Evolutionary conservation across 2,329 filamentous ascomycete genomes (phyloP), one percentile per base, ranked within the genome.

Genomic region (Colletotrichum scovillei): DNA sequence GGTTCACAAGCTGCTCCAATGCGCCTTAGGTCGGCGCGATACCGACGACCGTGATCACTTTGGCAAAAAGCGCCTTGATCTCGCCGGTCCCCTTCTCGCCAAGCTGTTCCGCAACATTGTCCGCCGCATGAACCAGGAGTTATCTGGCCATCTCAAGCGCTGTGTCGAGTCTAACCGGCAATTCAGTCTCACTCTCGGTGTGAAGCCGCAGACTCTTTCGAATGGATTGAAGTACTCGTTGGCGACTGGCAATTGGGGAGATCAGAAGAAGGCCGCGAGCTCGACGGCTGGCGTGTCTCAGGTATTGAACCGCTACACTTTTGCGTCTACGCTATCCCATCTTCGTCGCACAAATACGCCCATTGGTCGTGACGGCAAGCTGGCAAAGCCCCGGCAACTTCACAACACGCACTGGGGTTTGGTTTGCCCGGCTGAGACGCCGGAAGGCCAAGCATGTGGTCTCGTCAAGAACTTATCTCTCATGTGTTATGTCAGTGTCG

Each of bases 401-500:
- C 97, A 99, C 87, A 98, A 98, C 83, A 98, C 96, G 7, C 97
- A 99, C 81, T 99, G 97, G 97, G 97, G 97, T 75, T 86, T 98
- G 78, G 96, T 99, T 22, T 99, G 97, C 82, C 97, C 97, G 35
- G 96, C 97, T 35, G 97, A 99, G 82, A 99, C 97, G 19, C 97
- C 97, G 28, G 97, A 99, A 89, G 97, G 97, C 76, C 97, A 99
- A 83, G 97, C 97, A 84, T 99, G 97, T 86, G 97, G 97, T 85
- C 87, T 99, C 76, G 97, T 99, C 83, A 99, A 99, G 88, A 99
- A 99, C 80, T 81, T 99, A 81, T 95, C 97, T 6, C 88, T 99
- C 65, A 98, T 99, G 96, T 98, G 97, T 81, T 98, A 97, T 79
- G 95, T 99, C 80, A 98, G 95, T 79, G 95, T 98, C 63, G 96